phyloP scores from a whole-genome alignment of 169 alveolate genomes.

The Babesia ovata region DNA sequence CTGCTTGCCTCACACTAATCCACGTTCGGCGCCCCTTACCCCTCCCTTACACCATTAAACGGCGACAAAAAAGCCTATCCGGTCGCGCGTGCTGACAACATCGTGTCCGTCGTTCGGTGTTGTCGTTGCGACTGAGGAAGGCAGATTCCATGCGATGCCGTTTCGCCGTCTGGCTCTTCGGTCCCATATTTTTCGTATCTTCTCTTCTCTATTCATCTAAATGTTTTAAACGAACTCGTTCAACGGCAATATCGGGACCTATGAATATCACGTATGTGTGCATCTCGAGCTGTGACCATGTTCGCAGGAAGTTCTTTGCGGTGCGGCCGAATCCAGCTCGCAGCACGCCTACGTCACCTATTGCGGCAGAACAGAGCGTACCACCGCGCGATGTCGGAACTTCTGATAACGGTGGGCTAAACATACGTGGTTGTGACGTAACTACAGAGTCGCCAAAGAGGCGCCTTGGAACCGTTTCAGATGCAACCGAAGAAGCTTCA shows the following conservation, averaged over 20 bases:
- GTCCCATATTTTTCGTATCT: background rate
- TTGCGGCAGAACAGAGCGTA: background rate
- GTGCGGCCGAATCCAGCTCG: slow-evolving; percentile 13
- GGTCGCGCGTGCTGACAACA: too few species aligned
- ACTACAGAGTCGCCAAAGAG: background rate
- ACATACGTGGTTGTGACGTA: background rate
- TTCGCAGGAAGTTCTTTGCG: slow-evolving; percentile 22
- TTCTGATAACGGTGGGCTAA: background rate
- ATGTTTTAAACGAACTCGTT: background rate
- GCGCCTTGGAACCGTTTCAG: slow-evolving; percentile 3
- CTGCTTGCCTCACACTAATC: too few species aligned
- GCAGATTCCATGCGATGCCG: slow-evolving; percentile 14
- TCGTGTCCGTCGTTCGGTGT: too few species aligned
- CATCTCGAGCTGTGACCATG: background rate
- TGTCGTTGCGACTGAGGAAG: background rate
- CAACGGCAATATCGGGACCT: slow-evolving; percentile 1
- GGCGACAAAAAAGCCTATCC: too few species aligned
- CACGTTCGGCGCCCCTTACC: too few species aligned
- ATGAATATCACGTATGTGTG: slow-evolving; percentile 36
- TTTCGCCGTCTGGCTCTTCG: background rate
- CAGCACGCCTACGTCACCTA: background rate
- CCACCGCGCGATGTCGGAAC: background rate
- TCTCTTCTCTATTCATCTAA: background rate
- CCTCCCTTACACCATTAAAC: too few species aligned
- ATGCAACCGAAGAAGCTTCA: background rate